phyloP scores from a whole-genome alignment of 116 monocot genomes.

The Dioscorea cayenensis region DNA sequence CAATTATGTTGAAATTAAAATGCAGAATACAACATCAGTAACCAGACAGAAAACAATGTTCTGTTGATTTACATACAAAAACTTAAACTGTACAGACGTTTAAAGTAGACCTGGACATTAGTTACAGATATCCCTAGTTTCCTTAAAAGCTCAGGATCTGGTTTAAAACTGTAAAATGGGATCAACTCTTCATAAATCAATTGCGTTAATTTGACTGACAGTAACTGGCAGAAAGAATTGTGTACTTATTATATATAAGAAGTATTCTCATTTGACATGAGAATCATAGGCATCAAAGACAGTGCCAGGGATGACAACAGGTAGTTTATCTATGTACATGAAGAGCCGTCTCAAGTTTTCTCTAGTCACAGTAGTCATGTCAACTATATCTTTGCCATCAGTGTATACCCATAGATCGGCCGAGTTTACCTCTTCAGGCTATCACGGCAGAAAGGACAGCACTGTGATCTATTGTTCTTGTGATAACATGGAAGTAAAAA shows the following conservation, averaged over 20 bases:
- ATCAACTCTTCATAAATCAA: neutral
- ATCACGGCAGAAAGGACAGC: constrained; percentile 86
- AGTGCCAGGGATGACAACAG: constrained; percentile 40
- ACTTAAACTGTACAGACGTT: constrained; percentile 4
- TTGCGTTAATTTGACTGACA: neutral
- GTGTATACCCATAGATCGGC: constrained; percentile 76
- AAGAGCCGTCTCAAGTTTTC: constrained; percentile 66
- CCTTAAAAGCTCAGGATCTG: neutral
- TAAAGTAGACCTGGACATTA: neutral
- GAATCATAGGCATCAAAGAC: constrained; percentile 54
- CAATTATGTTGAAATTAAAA: too few species aligned
- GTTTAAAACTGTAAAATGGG: neutral
- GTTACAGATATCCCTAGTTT: neutral
- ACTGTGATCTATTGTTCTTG: constrained; percentile 79
- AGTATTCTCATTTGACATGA: constrained; percentile 38
- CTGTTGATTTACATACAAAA: too few species aligned
- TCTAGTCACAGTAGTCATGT: constrained; percentile 48
- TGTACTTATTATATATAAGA: neutral
- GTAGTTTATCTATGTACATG: constrained; percentile 72
- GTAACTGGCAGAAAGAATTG: neutral
- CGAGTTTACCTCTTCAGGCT: constrained; percentile 62
- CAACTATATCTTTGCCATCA: constrained; percentile 54
- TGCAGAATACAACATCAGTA: too few species aligned
- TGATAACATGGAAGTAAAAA: neutral
- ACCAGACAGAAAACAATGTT: too few species aligned